Base-by-base conservation (phyloP, 2,329 filamentous ascomycete species). In the Cladosporium sp. region DNA sequence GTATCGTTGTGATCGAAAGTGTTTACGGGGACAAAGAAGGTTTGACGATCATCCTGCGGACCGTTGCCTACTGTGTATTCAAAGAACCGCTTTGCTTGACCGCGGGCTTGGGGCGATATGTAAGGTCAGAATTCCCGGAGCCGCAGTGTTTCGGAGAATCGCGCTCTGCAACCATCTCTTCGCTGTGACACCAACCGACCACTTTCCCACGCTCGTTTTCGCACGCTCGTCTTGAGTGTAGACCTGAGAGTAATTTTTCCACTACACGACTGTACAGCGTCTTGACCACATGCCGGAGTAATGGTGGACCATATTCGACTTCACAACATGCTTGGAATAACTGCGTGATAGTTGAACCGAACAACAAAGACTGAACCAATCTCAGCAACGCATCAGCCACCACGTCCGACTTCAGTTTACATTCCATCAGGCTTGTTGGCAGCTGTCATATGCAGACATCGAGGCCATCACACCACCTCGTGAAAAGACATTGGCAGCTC, bases 121-220 rank as follows among this genome's bases (percentile, higher is more conserved):
- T 48, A 48, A 48, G 45, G 45, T 48, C 36, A 48, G 45, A 41
- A 48, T 41, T 48, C 45, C 22, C 45, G 45, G 45, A 48, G 45
- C 45, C 45, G 45, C 29, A 18, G 45, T 48, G 45, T 48, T 48
- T 48, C 45, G 45, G 45, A 36, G 45, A 48, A 38, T 48, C 36
- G 45, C 38, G 19, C 45, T 48, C 37, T 48, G 45, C 45, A 27
- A 48, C 45, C 45, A 41, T 24, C 37, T 48, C 45, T 48, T 34
- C 39, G 37, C 45, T 48, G 45, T 41, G 40, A 41, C 45, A 48
- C 45, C 38, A 48, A 34, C 45, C 45, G 27, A 40, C 44, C 19
- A 48, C 37, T 41, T 40, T 37, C 45, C 45, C 45, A 48, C 45
- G 45, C 20, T 27, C 38, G n/a, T 34, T 22, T 24, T 48, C 37